These are phyloP conservation scores for Amphicarpaea edgeworthii DNA, from an alignment of 306 rosid species.

Conservation along the genomic window DNA sequence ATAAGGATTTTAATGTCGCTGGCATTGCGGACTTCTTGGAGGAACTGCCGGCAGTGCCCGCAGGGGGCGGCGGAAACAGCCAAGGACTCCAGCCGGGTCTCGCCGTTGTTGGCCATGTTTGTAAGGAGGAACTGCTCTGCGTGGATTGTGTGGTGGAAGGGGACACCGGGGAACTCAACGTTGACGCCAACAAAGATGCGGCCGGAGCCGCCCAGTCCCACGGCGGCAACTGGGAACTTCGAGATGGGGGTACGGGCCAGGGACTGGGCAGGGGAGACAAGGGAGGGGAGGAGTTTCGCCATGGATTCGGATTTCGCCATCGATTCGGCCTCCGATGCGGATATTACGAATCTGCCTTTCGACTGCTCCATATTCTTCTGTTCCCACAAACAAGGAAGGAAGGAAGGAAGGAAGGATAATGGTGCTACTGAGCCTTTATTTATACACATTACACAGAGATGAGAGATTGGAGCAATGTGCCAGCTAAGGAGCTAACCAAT, in stretches of 20 bases:
- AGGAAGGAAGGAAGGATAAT: no score
- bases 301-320: constrained; percentile 52
- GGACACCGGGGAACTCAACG: constrained; percentile 90
- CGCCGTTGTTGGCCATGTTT: constrained; percentile 69
- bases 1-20: constrained; percentile 64
- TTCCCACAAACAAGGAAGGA: not conserved
- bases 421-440: no score
- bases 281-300: constrained; percentile 63
- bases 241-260: constrained; percentile 92
- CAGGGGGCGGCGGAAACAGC: constrained; percentile 94
- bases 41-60: constrained; percentile 96
- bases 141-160: constrained; percentile 88
- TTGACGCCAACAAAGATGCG: constrained; percentile 88
- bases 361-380: not conserved
- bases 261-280: constrained; percentile 60
- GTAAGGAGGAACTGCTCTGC: constrained; percentile 94
- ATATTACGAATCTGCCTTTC: constrained; percentile 66
- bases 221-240: constrained; percentile 79
- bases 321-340: constrained; percentile 66
- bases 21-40: constrained; percentile 80
- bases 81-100: constrained; percentile 59
- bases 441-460: no score
- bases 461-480: no score
- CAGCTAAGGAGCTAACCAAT: no score
- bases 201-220: constrained; percentile 76